A percentile compares a stretch with the other conserved stretches of the same genome.
phyloP scores from a whole-genome alignment of 2,329 filamentous ascomycete genomes.

The Dothideomycetidae sp. region DNA sequence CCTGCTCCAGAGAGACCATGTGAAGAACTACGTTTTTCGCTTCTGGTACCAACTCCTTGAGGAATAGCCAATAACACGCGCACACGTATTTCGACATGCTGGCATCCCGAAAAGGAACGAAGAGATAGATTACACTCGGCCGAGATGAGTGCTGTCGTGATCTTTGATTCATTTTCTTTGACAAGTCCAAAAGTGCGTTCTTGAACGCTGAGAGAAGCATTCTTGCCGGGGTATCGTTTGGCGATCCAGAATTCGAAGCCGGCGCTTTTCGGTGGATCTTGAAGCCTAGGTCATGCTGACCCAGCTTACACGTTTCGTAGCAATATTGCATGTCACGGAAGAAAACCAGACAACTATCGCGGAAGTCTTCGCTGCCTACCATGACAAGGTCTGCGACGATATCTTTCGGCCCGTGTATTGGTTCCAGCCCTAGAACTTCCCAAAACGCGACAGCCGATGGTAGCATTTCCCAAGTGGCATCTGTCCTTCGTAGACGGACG shows the following conservation, averaged over 20 bases:
- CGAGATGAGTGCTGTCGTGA: constrained; percentile 32
- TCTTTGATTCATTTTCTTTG: constrained; percentile 10
- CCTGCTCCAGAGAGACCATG: constrained; percentile 52
- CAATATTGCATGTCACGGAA: constrained; percentile 52
- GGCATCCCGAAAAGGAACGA: constrained; percentile 52
- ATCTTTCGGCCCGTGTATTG: constrained; percentile 57
- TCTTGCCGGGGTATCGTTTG: neutral
- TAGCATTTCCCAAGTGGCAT: constrained; percentile 55
- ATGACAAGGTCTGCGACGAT: constrained; percentile 57
- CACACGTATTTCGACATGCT: constrained; percentile 53
- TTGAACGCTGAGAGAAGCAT: constrained; percentile 1
- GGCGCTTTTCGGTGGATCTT: constrained; percentile 2
- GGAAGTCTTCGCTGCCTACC: constrained; percentile 49
- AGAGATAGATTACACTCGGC: constrained; percentile 56
- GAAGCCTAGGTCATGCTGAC: constrained; percentile 36
- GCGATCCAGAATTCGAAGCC: constrained; percentile 1
- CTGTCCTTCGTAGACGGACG: constrained; percentile 56
- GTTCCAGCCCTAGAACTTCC: constrained; percentile 64
- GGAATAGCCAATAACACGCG: constrained; percentile 57
- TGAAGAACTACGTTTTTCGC: constrained; percentile 57
- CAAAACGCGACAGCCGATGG: constrained; percentile 65
- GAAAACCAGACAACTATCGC: constrained; percentile 47
- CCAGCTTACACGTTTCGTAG: constrained; percentile 62
- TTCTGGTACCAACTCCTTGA: constrained; percentile 44
- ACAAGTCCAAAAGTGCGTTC: constrained; percentile 13